These are phyloP conservation scores for Vigna radiata DNA, from an alignment of 306 rosid species.

Conservation along the genomic window DNA sequence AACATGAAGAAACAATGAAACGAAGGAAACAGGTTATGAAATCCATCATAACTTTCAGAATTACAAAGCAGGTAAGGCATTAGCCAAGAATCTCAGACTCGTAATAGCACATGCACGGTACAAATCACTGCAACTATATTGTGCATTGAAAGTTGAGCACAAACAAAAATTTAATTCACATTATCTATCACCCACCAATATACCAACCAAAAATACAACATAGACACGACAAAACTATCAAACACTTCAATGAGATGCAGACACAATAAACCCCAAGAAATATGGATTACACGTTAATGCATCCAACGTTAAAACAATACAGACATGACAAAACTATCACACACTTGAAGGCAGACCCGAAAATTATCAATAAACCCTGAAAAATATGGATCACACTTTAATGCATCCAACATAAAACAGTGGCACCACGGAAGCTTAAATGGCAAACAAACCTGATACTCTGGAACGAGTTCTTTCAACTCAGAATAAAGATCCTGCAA, in stretches of 20 bases:
- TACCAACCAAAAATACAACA: constrained; percentile 14
- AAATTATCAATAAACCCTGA: constrained; percentile 19
- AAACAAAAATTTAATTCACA: constrained; percentile 24
- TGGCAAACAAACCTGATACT: constrained; percentile 75
- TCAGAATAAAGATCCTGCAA: constrained; percentile 89
- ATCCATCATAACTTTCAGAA: constrained; percentile 7
- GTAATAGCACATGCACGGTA: constrained; percentile 12
- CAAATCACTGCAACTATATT: constrained; percentile 1
- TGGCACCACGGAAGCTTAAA: constrained; percentile 18
- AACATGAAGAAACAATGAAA: constrained; percentile 21
- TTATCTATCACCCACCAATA: constrained; percentile 1
- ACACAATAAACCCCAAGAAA: neutral
- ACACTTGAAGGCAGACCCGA: constrained; percentile 4
- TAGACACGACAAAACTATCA: neutral
- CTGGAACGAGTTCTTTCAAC: constrained; percentile 87
- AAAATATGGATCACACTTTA: constrained; percentile 21
- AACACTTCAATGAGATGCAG: constrained; percentile 8
- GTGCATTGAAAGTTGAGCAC: constrained; percentile 10
- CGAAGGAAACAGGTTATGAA: constrained; percentile 15
- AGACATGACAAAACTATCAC: neutral
- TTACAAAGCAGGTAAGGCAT: constrained; percentile 7
- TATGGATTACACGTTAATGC: neutral
- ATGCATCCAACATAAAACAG: constrained; percentile 24
- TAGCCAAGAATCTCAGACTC: constrained; percentile 24
- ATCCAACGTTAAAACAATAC: constrained; percentile 30